Evolutionary conservation across 768 basidiomycete genomes (phyloP).

Genomic region (Plicaturopsis crispa): DNA sequence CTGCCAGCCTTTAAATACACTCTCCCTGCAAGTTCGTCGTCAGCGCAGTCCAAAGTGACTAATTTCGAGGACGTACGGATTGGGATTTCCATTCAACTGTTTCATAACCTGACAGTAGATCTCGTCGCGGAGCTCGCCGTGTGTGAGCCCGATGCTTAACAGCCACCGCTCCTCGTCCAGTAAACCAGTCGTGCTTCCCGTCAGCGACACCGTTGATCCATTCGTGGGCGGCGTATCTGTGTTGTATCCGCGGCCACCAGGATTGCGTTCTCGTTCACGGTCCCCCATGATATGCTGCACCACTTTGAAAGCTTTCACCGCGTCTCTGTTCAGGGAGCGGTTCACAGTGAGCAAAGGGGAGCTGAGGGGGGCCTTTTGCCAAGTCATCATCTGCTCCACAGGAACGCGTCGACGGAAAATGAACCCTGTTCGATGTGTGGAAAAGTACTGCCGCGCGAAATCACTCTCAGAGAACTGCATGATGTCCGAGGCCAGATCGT

Average conservation of each 20-base stretch:
- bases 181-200: conserved; percentile 39
- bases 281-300: conserved; percentile 94
- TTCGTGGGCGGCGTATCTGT: conserved; percentile 33
- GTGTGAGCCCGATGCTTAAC: conserved; percentile 66
- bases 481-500: conserved; percentile 77
- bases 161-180: conserved; percentile 88
- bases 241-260: conserved; percentile 33
- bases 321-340: conserved; percentile 61
- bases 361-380: conserved; percentile 76
- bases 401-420: conserved; percentile 80
- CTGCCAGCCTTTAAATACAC: conserved; percentile 89
- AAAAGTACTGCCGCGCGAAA: conserved; percentile 84
- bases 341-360: conserved; percentile 72
- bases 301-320: conserved; percentile 80
- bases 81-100: conserved; percentile 79
- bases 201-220: conserved; percentile 36
- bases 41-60: conserved; percentile 1
- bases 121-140: conserved; percentile 87
- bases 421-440: conserved; percentile 83
- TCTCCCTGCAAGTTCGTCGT: conserved; percentile 44
- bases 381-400: conserved; percentile 81
- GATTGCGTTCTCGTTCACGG: conserved; percentile 61
- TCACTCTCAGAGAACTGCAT: conserved; percentile 82
- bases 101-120: conserved; percentile 92
- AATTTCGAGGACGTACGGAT: conserved; percentile 42